Evolutionary conservation across 352 stramenopile genomes (phyloP), one percentile per base, ranked within the genome.

Genomic region (Pythium insidiosum): DNA sequence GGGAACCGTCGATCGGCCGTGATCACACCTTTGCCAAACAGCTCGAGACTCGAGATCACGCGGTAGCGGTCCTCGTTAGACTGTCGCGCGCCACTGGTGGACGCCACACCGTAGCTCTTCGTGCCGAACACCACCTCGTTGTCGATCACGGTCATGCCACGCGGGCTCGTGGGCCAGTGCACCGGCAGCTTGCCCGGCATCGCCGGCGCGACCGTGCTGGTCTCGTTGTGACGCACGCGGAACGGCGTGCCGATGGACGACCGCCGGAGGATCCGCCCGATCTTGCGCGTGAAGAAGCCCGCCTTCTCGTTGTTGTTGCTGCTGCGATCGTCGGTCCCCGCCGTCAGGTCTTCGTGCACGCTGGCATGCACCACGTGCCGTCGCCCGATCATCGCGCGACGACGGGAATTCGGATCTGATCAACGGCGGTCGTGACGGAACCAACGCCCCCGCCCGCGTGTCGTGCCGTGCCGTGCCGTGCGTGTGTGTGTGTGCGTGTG

Each of bases 31-130:
- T 61, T 63, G 19, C 59, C 63, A 44, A 74, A 88, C 19, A 75
- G 50, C 54, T 90, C 77, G 34, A 90, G 39, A 38, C 76, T 66
- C 48, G 69, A 67, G 34, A 90, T 84, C 31, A 79, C 62, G 29
- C 77, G 77, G 41, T 68, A 82, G 15, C 74, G 71, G 59, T 90
- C 77, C 53, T 90, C 77, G 39, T 90, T 90, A 22, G 47, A 49
- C 9, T 35, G 24, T 26, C 77, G 64, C 6, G 65, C 59, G 28
- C 74, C 77, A 45, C 57, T 73, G 28, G 50, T 66, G 1, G 75
- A 76, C 20, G 50, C 59, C 11, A 72, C 62, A 3, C 62, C 67
- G 48, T 74, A 72, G 16, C 35, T 40, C 52, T 69, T 63, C 56
- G 33, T 26, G 36, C 23, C 37, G 23, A 88, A 88, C 5, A 69